phyloP scores from a whole-genome alignment of 208 protist species.

The Crithidia expoeki region DNA sequence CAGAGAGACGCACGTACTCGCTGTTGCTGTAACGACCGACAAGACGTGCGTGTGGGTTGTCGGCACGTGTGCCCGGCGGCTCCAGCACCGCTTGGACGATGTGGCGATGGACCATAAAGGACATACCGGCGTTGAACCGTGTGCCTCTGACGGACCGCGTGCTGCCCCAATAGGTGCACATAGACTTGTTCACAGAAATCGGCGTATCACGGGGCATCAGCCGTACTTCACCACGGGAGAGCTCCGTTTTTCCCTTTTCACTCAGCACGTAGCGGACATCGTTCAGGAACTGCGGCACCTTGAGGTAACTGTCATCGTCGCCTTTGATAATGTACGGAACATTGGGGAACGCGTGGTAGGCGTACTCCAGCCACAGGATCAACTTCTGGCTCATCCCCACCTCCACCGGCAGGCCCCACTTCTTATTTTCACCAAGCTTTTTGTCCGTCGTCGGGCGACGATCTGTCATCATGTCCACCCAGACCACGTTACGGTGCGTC shows the following conservation, averaged over 20 bases:
- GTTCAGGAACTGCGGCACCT: constrained; percentile 52
- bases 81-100: constrained; percentile 13
- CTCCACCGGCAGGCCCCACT: constrained; percentile 40
- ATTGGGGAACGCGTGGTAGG: constrained; percentile 35
- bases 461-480: constrained; percentile 36
- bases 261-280: constrained; percentile 27
- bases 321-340: constrained; percentile 44
- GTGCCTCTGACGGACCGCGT: neutral
- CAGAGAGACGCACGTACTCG: neutral
- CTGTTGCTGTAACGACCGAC: neutral
- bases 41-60: neutral
- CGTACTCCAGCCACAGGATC: constrained; percentile 36
- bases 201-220: neutral
- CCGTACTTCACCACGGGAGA: neutral
- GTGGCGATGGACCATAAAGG: constrained; percentile 12
- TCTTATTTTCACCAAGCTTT: constrained; percentile 17
- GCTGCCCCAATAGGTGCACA: constrained; percentile 26
- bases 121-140: constrained; percentile 23
- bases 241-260: neutral
- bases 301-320: constrained; percentile 58
- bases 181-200: neutral
- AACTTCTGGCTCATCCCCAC: constrained; percentile 46
- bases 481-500: constrained; percentile 27
- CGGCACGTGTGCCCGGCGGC: neutral
- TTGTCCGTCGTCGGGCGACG: constrained; percentile 22